Percentiles rank a stretch among this genome's conserved stretches.
Conservation (phyloP, 2,329 filamentous ascomycete genomes). For the Hymenoscyphus repandus region DNA sequence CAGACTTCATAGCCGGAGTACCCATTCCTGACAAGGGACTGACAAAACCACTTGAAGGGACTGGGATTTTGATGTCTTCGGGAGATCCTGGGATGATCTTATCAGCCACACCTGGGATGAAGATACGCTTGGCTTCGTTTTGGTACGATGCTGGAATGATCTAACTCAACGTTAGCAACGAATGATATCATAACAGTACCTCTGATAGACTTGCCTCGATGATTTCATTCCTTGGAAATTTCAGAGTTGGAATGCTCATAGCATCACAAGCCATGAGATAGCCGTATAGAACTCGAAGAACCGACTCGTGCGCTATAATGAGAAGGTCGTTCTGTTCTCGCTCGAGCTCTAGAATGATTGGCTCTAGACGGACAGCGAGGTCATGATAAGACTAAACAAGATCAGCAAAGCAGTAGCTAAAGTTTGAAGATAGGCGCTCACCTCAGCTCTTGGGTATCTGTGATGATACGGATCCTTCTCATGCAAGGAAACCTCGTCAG, state of each 20-base stretch:
- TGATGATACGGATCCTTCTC: slow-evolving; percentile 95
- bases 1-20: slow-evolving; percentile 16
- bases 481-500: slow-evolving; percentile 89
- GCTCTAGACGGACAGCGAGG: slow-evolving; percentile 93
- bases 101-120: slow-evolving; percentile 62
- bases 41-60: slow-evolving; percentile 50
- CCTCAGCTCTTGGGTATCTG: slow-evolving; percentile 89
- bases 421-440: slow-evolving; percentile 35
- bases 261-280: slow-evolving; percentile 99
- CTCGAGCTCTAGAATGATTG: slow-evolving; percentile 95
- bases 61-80: slow-evolving; percentile 74
- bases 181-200: neutral
- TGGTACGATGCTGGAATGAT: slow-evolving; percentile 97
- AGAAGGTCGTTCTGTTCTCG: slow-evolving; percentile 96
- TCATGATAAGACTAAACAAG: slow-evolving; percentile 82
- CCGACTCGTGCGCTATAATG: slow-evolving; percentile 96
- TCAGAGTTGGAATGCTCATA: slow-evolving; percentile 84
- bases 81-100: slow-evolving; percentile 71
- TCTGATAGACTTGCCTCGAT: slow-evolving; percentile 60
- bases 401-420: slow-evolving; percentile 21
- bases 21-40: slow-evolving; percentile 26
- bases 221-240: slow-evolving; percentile 94
- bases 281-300: slow-evolving; percentile 92
- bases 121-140: slow-evolving; percentile 87
- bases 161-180: slow-evolving; percentile 26